phyloP scores from a whole-genome alignment of 2,329 filamentous ascomycete genomes.

The Diaporthe amygdali region DNA sequence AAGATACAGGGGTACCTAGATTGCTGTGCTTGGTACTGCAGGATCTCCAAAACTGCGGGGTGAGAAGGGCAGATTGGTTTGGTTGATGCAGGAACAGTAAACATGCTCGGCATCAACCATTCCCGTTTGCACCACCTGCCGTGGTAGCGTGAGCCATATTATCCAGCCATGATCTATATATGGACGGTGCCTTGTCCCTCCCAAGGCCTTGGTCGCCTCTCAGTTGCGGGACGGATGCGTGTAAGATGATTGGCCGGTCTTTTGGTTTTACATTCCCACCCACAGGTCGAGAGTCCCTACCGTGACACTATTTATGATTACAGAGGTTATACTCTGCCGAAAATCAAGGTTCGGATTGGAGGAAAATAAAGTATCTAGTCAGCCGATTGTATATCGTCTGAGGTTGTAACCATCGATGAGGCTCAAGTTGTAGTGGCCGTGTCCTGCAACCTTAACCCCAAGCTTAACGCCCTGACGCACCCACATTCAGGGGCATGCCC shows the following conservation, averaged over 20 bases:
- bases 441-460: conserved; percentile 14
- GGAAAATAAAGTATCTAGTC: not conserved
- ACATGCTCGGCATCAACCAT: conserved; percentile 3
- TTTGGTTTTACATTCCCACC: not conserved
- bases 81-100: not conserved
- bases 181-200: not conserved
- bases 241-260: conserved; percentile 25
- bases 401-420: not conserved
- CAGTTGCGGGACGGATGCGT: not conserved
- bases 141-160: too few species aligned
- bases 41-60: conserved; percentile 13
- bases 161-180: not conserved
- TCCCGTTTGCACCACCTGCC: not conserved
- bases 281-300: not conserved
- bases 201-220: not conserved
- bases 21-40: too few species aligned
- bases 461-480: conserved; percentile 16
- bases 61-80: not conserved
- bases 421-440: not conserved
- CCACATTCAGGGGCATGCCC: conserved; percentile 1
- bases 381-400: not conserved
- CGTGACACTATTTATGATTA: not conserved
- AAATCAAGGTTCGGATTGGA: not conserved
- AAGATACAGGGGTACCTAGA: not conserved
- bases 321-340: too few species aligned